phyloP scores from a whole-genome alignment of 139 green algal species.

The Chlorella vulgaris region DNA sequence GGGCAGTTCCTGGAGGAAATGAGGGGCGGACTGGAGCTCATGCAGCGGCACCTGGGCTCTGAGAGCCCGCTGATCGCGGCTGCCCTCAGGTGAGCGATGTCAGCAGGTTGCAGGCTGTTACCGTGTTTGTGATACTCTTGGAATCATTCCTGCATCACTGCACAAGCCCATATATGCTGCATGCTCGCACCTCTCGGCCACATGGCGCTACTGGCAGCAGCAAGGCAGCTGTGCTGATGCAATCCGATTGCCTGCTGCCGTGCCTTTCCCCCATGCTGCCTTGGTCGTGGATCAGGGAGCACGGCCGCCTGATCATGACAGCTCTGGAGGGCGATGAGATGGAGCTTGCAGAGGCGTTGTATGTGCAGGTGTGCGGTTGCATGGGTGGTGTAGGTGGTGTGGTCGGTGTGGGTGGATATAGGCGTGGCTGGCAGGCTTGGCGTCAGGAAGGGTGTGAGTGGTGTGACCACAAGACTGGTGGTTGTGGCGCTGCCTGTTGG shows the following conservation, averaged over 20 bases:
- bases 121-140: too few relatives aligned
- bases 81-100: conserved; percentile 1
- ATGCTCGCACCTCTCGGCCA: too few relatives aligned
- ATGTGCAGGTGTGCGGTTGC: conserved; percentile 5
- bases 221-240: too few relatives aligned
- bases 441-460: too few relatives aligned
- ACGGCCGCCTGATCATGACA: conserved; percentile 30
- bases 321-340: conserved; percentile 25
- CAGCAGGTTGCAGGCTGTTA: neutral
- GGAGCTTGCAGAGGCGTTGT: conserved; percentile 36
- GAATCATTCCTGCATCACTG: too few relatives aligned
- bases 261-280: neutral
- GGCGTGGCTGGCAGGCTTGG: neutral
- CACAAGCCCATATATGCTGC: too few relatives aligned
- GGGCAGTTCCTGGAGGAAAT: conserved; percentile 9
- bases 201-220: too few relatives aligned
- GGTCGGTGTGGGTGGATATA: neutral
- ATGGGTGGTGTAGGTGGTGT: neutral
- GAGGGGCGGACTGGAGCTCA: neutral
- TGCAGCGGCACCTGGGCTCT: conserved; percentile 5
- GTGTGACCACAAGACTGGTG: too few relatives aligned
- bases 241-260: too few relatives aligned
- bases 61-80: conserved; percentile 27
- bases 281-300: conserved; percentile 16
- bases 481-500: too few relatives aligned